Percentiles rank a stretch among this genome's conserved stretches.
These are phyloP conservation scores for Globisporangium paroecandrum DNA, from an alignment of 352 stramenopile species.

Conservation along the genomic window DNA sequence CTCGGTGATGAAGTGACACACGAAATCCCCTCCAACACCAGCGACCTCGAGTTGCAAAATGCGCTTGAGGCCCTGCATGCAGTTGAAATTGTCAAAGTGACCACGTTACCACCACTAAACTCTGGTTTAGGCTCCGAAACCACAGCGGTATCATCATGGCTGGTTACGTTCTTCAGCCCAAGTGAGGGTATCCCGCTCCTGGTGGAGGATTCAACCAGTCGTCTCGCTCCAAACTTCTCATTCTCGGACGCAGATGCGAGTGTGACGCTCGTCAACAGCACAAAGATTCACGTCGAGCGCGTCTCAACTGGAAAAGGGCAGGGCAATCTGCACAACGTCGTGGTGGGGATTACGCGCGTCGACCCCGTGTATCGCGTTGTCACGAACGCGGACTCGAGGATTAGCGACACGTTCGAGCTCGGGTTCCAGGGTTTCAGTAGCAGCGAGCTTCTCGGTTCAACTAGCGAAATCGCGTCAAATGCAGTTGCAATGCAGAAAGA, in stretches of 20 bases:
- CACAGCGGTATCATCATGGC: conserved; percentile 17
- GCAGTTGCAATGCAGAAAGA: conserved; percentile 31
- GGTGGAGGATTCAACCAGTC: not conserved
- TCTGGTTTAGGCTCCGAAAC: not conserved
- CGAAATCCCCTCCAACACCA: conserved; percentile 4
- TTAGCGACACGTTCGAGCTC: conserved; percentile 26
- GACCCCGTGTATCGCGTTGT: conserved; percentile 29
- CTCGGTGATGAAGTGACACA: conserved; percentile 22
- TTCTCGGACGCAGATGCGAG: conserved; percentile 18
- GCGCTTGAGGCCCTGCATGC: conserved; percentile 29
- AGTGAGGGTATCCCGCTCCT: conserved; percentile 27
- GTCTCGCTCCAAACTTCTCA: conserved; percentile 13
- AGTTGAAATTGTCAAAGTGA: conserved; percentile 25
- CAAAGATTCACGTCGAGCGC: conserved; percentile 18
- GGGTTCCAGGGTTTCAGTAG: conserved; percentile 17
- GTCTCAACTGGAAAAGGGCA: conserved; percentile 26
- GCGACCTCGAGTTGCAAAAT: conserved; percentile 24
- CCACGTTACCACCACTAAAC: not conserved
- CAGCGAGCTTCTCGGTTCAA: conserved; percentile 16
- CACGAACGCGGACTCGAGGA: not conserved
- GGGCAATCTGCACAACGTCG: conserved; percentile 23
- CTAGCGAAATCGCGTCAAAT: conserved; percentile 24
- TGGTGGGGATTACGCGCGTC: conserved; percentile 20
- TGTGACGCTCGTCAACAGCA: not conserved
- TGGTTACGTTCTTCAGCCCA: conserved; percentile 43